Percentiles rank a stretch among this genome's conserved stretches.
Conservation (phyloP, 192 early-diverging fungal genomes). For the Mortierella claussenii region DNA sequence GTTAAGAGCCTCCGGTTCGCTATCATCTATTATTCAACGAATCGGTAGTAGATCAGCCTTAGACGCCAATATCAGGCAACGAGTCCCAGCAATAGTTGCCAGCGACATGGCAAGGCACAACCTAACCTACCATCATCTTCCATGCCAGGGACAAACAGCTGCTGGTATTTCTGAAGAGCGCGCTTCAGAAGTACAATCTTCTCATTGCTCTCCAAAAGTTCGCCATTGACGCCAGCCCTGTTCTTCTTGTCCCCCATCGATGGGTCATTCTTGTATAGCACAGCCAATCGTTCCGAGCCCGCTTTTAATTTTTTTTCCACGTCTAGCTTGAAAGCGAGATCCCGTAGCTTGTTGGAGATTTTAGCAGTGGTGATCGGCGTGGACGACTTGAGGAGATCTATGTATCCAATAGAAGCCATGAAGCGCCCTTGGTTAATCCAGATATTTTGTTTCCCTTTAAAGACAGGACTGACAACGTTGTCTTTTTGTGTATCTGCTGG, state of each 20-base stretch:
- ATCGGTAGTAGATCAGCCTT: no score
- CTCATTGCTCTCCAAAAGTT: slow-evolving; percentile 77
- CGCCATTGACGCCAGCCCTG: slow-evolving; percentile 62
- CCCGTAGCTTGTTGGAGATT: slow-evolving; percentile 84
- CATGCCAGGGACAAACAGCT: slow-evolving; percentile 82
- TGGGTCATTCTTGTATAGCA: slow-evolving; percentile 59
- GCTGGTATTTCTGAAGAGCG: slow-evolving; percentile 86
- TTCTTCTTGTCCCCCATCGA: slow-evolving; percentile 63
- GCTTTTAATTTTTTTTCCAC: slow-evolving; percentile 94
- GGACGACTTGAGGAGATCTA: slow-evolving; percentile 77
- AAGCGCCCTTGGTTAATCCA: no score
- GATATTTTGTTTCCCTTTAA: no score
- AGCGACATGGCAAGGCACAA: no score
- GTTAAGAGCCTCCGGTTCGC: slow-evolving; percentile 42
- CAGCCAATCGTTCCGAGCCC: slow-evolving; percentile 80
- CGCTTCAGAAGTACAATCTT: slow-evolving; percentile 78
- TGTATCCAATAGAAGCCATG: no score
- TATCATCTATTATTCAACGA: slow-evolving; percentile 50
- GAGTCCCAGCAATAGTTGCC: no score
- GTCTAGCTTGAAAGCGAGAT: slow-evolving; percentile 91
- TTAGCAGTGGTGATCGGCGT: slow-evolving; percentile 74
- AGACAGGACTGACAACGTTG: no score
- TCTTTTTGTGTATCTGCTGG: no score
- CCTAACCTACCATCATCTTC: slow-evolving; percentile 70
- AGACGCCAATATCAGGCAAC: not conserved